Percentiles rank a stretch among this genome's conserved stretches.
These are phyloP conservation scores for Alternaria sp. DNA, from an alignment of 2,329 filamentous ascomycete species.

Conservation along the genomic window DNA sequence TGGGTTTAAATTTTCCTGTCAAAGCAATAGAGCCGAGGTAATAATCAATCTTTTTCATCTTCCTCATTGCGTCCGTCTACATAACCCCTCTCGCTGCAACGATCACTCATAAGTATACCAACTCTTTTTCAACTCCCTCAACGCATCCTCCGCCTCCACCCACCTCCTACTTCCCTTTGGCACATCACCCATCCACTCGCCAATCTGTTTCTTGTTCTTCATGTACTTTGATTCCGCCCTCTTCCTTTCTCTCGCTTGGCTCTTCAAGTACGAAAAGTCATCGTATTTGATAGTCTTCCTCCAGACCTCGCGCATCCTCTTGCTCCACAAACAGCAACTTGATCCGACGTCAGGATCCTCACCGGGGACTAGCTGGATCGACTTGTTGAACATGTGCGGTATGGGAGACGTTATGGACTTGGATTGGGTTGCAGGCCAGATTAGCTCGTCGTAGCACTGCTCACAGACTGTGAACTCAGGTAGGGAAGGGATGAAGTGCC, in stretches of 20 bases:
- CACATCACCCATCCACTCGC: constrained; percentile 34
- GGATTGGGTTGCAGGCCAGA: constrained; percentile 69
- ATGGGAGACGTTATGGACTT: constrained; percentile 57
- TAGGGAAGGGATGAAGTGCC: constrained; percentile 79
- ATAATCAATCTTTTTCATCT: neutral
- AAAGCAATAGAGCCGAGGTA: neutral
- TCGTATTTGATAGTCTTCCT: constrained; percentile 69
- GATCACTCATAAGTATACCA: constrained; percentile 46
- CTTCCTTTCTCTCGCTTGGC: constrained; percentile 64
- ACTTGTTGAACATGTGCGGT: constrained; percentile 57
- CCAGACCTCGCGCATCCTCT: constrained; percentile 79
- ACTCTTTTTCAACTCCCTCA: constrained; percentile 38
- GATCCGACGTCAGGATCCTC: constrained; percentile 54
- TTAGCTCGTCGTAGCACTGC: constrained; percentile 82
- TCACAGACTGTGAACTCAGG: constrained; percentile 85
- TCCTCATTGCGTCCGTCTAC: neutral
- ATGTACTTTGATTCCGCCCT: constrained; percentile 52
- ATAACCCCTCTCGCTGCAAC: neutral
- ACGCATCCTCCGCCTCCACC: constrained; percentile 37
- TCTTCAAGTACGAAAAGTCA: constrained; percentile 71
- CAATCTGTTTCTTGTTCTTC: constrained; percentile 53
- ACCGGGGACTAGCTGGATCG: constrained; percentile 64
- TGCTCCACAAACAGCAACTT: constrained; percentile 81
- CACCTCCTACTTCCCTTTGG: constrained; percentile 37
- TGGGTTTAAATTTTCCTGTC: too few relatives aligned